phyloP scores from a whole-genome alignment of 192 early-diverging fungal species.

The Gamsiella multidivaricata region DNA sequence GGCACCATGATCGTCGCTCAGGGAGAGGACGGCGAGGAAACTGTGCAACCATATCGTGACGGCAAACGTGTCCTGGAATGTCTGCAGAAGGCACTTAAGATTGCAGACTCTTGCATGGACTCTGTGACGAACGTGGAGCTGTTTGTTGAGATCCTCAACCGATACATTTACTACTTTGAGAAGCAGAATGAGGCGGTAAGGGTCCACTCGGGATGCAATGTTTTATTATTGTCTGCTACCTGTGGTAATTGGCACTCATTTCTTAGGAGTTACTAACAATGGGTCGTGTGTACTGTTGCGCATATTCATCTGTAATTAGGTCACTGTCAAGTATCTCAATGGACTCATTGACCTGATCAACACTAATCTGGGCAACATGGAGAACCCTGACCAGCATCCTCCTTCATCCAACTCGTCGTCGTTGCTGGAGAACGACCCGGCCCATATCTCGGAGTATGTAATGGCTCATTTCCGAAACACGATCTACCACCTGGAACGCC shows the following conservation, averaged over 20 bases:
- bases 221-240: too few relatives aligned
- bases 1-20: slow-evolving; percentile 64
- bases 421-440: slow-evolving; percentile 67
- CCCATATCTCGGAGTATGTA: slow-evolving; percentile 71
- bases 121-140: slow-evolving; percentile 88
- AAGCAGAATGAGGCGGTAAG: slow-evolving; percentile 87
- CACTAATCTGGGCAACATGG: slow-evolving; percentile 79
- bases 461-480: slow-evolving; percentile 77
- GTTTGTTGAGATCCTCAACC: slow-evolving; percentile 97
- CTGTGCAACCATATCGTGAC: slow-evolving; percentile 79
- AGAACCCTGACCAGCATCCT: slow-evolving; percentile 76
- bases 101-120: slow-evolving; percentile 95
- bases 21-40: slow-evolving; percentile 63
- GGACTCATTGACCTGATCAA: slow-evolving; percentile 95
- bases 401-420: slow-evolving; percentile 71
- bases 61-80: slow-evolving; percentile 91
- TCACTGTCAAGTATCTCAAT: slow-evolving; percentile 94
- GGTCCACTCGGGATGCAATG: too few relatives aligned
- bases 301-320: too few relatives aligned
- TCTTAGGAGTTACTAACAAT: too few relatives aligned
- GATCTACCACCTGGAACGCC: slow-evolving; percentile 68
- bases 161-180: slow-evolving; percentile 96
- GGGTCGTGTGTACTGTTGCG: too few relatives aligned
- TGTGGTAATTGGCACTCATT: too few relatives aligned
- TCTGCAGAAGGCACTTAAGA: slow-evolving; percentile 93